These are phyloP conservation scores for Blumeriella jaapii DNA, from an alignment of 2,329 filamentous ascomycete genomes.

Conservation along the genomic window DNA sequence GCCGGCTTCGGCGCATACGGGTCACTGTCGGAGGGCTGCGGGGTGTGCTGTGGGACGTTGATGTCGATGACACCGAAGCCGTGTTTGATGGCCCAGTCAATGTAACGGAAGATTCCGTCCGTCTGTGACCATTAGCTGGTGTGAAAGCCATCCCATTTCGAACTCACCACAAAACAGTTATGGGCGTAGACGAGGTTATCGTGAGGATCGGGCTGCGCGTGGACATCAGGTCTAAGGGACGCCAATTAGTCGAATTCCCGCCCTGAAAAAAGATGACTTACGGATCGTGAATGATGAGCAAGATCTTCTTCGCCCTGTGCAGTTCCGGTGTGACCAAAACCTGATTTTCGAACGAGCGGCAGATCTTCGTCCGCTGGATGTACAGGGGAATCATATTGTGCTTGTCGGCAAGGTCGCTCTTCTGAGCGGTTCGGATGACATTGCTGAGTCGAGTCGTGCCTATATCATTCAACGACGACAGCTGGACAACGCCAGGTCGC, in stretches of 20 bases:
- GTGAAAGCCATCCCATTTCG: conserved; percentile 11
- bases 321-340: conserved; percentile 71
- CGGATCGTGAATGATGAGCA: conserved; percentile 88
- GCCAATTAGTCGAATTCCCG: conserved; percentile 3
- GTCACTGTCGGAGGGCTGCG: conserved; percentile 6
- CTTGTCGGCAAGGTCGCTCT: conserved; percentile 56
- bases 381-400: conserved; percentile 71
- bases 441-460: conserved; percentile 61
- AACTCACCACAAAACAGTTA: conserved; percentile 76
- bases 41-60: conserved; percentile 70
- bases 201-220: conserved; percentile 54
- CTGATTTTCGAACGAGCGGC: conserved; percentile 74
- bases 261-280: conserved; percentile 38
- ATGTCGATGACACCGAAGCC: conserved; percentile 81
- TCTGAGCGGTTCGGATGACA: conserved; percentile 67
- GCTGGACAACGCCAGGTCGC: conserved; percentile 52
- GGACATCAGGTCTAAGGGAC: conserved; percentile 49
- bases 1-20: conserved; percentile 29
- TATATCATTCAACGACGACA: conserved; percentile 39
- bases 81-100: conserved; percentile 70
- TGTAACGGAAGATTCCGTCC: conserved; percentile 69
- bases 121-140: conserved; percentile 40
- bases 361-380: conserved; percentile 62
- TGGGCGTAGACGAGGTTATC: conserved; percentile 68
- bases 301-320: conserved; percentile 50